Evolutionary conservation across 208 protist species (phyloP).

Genomic region (Crithidia expoeki): DNA sequence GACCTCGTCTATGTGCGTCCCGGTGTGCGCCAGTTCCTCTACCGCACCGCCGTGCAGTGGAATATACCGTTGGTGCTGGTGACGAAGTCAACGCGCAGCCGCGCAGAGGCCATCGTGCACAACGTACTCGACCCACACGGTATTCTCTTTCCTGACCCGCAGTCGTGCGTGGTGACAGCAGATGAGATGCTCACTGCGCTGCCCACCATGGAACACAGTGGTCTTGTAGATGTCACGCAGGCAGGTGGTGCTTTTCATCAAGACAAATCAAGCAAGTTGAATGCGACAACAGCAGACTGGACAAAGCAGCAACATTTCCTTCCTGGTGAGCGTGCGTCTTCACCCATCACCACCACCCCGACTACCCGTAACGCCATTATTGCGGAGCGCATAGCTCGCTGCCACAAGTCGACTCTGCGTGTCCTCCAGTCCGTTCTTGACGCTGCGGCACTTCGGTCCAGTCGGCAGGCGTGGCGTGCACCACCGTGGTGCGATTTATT

Average conservation of each 20-base stretch:
- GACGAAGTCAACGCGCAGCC: slow-evolving; percentile 64
- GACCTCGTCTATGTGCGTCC: slow-evolving; percentile 78
- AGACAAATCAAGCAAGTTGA: too few relatives aligned
- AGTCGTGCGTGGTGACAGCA: slow-evolving; percentile 27
- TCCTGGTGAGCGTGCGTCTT: not conserved
- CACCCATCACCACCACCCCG: not conserved
- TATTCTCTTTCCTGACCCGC: slow-evolving; percentile 48
- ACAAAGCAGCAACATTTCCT: not conserved
- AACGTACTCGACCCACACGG: slow-evolving; percentile 62
- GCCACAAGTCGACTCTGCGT: slow-evolving; percentile 12
- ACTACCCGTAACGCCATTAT: not conserved
- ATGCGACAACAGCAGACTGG: too few relatives aligned
- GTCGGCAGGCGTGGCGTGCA: slow-evolving; percentile 27
- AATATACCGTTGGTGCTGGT: slow-evolving; percentile 78
- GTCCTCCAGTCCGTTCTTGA: slow-evolving; percentile 20
- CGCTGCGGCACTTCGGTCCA: slow-evolving; percentile 5
- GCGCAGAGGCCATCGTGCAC: slow-evolving; percentile 67
- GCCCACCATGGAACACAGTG: not conserved
- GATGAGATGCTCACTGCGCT: slow-evolving; percentile 29
- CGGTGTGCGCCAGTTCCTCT: slow-evolving; percentile 59
- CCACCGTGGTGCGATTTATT: slow-evolving; percentile 29
- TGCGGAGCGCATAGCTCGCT: slow-evolving; percentile 23
- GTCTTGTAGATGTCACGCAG: too few relatives aligned
- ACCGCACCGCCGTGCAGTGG: slow-evolving; percentile 59
- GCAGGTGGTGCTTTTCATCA: too few relatives aligned